phyloP scores from a whole-genome alignment of 306 rosid genomes.

The Morella rubra region DNA sequence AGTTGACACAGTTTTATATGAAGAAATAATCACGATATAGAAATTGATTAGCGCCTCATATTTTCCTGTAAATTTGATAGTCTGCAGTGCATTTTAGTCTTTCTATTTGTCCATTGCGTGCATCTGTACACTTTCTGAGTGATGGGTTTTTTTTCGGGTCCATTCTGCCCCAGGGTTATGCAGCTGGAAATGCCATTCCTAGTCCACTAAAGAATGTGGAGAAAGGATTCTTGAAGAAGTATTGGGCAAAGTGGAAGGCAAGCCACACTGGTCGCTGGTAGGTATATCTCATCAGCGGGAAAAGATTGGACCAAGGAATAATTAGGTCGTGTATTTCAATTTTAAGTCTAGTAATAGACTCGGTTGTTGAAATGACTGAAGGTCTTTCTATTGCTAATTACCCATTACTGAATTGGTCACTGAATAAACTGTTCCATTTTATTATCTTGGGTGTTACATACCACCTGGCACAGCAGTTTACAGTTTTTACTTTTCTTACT shows the following conservation, averaged over 20 bases:
- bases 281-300: constrained; percentile 24
- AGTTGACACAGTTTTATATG: neutral
- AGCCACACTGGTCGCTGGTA: constrained; percentile 79
- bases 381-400: neutral
- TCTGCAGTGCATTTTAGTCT: neutral
- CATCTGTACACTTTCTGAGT: neutral
- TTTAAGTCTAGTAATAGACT: neutral
- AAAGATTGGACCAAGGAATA: constrained; percentile 6
- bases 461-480: no score
- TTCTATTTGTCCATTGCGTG: neutral
- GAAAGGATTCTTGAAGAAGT: constrained; percentile 72
- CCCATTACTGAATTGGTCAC: no score
- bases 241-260: constrained; percentile 97
- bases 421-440: no score
- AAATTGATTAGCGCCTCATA: neutral
- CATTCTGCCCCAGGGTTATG: constrained; percentile 68
- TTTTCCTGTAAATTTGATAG: neutral
- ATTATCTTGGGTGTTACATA: no score
- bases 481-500: no score
- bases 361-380: neutral
- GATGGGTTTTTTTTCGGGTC: neutral
- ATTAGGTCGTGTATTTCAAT: neutral
- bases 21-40: neutral
- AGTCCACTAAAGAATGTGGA: constrained; percentile 87
- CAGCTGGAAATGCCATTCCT: constrained; percentile 87